phyloP scores from a whole-genome alignment of 1,139 yeast species.

The Hanseniaspora sp. region DNA sequence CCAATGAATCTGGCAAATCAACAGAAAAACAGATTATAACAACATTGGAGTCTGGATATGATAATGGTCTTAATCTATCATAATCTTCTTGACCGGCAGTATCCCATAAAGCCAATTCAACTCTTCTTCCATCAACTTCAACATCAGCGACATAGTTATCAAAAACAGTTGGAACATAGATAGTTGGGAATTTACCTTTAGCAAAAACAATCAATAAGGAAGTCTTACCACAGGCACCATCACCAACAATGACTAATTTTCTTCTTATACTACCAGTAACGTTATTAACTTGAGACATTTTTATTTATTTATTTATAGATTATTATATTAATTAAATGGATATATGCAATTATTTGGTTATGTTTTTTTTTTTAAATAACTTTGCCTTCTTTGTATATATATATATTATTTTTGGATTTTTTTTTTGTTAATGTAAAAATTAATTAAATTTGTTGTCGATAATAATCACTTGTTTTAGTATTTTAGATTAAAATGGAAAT shows the following conservation, averaged over 20 bases:
- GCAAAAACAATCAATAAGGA: conserved; percentile 78
- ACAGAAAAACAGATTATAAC: conserved; percentile 85
- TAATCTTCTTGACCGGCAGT: conserved; percentile 98
- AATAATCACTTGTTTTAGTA: too few relatives aligned
- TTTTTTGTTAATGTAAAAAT: too few relatives aligned
- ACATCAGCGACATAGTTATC: conserved; percentile 93
- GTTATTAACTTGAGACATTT: conserved; percentile 29
- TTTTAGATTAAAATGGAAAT: too few relatives aligned
- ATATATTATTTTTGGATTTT: too few relatives aligned
- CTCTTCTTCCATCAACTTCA: conserved; percentile 88
- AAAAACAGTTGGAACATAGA: conserved; percentile 89
- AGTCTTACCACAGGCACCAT: conserved; percentile 76
- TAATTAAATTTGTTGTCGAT: too few relatives aligned
- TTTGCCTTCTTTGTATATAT: too few relatives aligned
- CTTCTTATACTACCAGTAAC: conserved; percentile 31
- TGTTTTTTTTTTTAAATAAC: too few relatives aligned
- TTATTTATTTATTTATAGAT: neutral
- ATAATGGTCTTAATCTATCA: conserved; percentile 85
- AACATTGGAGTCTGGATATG: conserved; percentile 88
- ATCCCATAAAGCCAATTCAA: conserved; percentile 93
- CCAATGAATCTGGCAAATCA: conserved; percentile 84
- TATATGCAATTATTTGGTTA: neutral
- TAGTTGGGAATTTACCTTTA: conserved; percentile 92
- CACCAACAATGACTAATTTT: conserved; percentile 77
- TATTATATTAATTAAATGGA: neutral